Conservation (phyloP, 208 protist species). For the Leishmania lainsoni region DNA sequence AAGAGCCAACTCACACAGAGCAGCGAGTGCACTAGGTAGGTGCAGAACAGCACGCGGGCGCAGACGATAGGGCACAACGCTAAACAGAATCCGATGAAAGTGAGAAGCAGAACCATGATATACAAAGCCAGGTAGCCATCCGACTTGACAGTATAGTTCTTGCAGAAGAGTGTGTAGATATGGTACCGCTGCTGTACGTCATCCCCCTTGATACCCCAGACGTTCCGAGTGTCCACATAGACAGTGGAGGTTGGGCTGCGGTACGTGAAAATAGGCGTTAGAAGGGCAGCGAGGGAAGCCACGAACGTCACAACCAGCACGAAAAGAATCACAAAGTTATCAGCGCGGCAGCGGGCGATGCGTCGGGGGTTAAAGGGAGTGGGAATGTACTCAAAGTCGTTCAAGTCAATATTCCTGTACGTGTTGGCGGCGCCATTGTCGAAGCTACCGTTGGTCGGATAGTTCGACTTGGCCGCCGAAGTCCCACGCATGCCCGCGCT, state of each 20-base stretch:
- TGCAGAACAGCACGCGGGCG: constrained; percentile 35
- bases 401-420: background rate
- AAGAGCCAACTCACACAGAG: constrained; percentile 30
- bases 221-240: constrained; percentile 7
- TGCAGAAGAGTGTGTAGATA: constrained; percentile 31
- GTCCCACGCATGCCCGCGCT: background rate
- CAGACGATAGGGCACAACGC: constrained; percentile 33
- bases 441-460: background rate
- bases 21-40: constrained; percentile 34
- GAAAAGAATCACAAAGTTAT: constrained; percentile 36
- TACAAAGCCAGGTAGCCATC: constrained; percentile 22
- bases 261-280: constrained; percentile 25
- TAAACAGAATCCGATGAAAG: constrained; percentile 11
- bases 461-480: background rate
- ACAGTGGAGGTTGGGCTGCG: constrained; percentile 15
- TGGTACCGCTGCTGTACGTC: constrained; percentile 11
- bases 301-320: constrained; percentile 25
- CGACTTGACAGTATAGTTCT: constrained; percentile 14
- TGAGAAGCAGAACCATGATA: constrained; percentile 23
- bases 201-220: constrained; percentile 1
- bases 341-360: constrained; percentile 36
- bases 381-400: constrained; percentile 34
- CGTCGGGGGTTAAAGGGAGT: constrained; percentile 37
- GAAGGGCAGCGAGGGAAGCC: constrained; percentile 27
- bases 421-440: background rate